Percentiles rank a stretch among this genome's conserved stretches.
Evolutionary conservation across 2,329 filamentous ascomycete genomes (phyloP).

Genomic region (Colletotrichum chlorophyti): DNA sequence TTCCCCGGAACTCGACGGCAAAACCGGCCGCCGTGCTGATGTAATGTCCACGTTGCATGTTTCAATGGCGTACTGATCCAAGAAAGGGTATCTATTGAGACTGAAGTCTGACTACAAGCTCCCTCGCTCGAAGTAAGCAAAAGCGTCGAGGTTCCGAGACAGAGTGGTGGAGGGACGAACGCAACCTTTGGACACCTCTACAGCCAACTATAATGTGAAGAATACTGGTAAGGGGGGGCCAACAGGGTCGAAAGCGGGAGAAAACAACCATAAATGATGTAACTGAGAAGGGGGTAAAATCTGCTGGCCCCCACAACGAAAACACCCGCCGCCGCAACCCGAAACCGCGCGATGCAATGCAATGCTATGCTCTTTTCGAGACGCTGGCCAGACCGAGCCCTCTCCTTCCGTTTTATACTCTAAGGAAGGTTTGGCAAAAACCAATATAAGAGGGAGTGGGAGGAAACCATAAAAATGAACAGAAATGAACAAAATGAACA

Average conservation of each 20-base stretch:
- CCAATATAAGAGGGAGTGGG: background rate
- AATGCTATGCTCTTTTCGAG: constrained; percentile 5
- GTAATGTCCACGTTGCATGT: too few relatives aligned
- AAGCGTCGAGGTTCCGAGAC: too few relatives aligned
- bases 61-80: background rate
- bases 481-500: background rate
- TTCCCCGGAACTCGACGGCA: too few relatives aligned
- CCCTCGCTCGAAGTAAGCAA: background rate
- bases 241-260: too few relatives aligned
- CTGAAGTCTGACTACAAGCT: background rate
- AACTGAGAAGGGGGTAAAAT: too few relatives aligned
- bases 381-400: constrained; percentile 23
- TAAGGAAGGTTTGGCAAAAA: background rate
- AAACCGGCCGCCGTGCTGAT: too few relatives aligned
- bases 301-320: too few relatives aligned
- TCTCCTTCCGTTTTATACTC: background rate
- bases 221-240: background rate
- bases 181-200: background rate
- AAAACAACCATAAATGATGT: too few relatives aligned
- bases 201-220: background rate
- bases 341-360: constrained; percentile 24
- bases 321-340: constrained; percentile 4
- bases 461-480: too few relatives aligned
- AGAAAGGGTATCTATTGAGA: background rate
- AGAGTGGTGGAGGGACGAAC: background rate